Conservation (phyloP, 1,284 basidiomycete species). For the Leccinum fallax region DNA sequence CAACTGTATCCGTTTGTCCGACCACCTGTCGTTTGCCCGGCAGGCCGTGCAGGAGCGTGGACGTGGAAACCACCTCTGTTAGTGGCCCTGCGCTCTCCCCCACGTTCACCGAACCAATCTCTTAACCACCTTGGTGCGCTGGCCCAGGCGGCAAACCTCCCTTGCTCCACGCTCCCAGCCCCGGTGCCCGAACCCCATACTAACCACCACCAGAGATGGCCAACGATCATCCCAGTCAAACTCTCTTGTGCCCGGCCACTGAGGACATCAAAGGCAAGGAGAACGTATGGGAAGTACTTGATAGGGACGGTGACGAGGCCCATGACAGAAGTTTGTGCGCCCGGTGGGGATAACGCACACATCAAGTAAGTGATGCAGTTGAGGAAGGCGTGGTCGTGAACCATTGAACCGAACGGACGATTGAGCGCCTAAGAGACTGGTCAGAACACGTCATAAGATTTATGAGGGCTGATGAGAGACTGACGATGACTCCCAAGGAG, state of each 20-base stretch:
- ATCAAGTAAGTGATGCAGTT: slow-evolving; percentile 70
- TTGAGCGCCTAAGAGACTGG: slow-evolving; percentile 51
- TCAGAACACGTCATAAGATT: slow-evolving; percentile 4
- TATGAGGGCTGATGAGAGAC: slow-evolving; percentile 26
- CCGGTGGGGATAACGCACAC: slow-evolving; percentile 65
- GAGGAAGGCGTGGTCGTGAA: slow-evolving; percentile 71
- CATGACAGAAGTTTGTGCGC: slow-evolving; percentile 69
- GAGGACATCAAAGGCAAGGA: slow-evolving; percentile 74
- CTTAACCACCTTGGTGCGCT: slow-evolving; percentile 44
- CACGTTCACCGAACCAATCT: slow-evolving; percentile 36
- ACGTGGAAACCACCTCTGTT: slow-evolving; percentile 29
- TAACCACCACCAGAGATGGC: slow-evolving; percentile 80
- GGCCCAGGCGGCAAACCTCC: slow-evolving; percentile 29
- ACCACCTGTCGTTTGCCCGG: slow-evolving; percentile 29
- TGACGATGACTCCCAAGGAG: slow-evolving; percentile 58
- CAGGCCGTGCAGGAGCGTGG: slow-evolving; percentile 33
- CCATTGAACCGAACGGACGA: slow-evolving; percentile 58
- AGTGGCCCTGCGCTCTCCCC: slow-evolving; percentile 15
- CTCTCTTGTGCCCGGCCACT: slow-evolving; percentile 64
- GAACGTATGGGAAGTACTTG: slow-evolving; percentile 73
- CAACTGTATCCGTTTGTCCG: slow-evolving; percentile 39
- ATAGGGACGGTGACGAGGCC: slow-evolving; percentile 74
- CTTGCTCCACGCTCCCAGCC: slow-evolving; percentile 33
- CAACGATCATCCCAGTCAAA: slow-evolving; percentile 72
- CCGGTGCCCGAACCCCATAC: slow-evolving; percentile 49